Percentiles rank a stretch among this genome's conserved stretches.
Conservation (phyloP, 2,329 filamentous ascomycete species). For the Fusarium coffeatum region DNA sequence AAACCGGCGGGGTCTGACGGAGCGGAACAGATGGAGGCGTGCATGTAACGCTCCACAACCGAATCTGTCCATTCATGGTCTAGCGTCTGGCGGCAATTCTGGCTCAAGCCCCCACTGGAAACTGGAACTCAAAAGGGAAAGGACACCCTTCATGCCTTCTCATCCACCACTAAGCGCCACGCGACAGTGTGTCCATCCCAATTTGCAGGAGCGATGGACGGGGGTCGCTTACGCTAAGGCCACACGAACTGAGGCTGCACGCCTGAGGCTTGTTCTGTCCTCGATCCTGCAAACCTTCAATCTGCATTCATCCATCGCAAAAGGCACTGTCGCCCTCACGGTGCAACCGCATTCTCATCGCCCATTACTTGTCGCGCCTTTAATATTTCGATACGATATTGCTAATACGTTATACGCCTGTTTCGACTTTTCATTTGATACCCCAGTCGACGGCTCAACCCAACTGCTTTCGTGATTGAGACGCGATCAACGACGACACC, state of each 20-base stretch:
- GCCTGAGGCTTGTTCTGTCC: slow-evolving; percentile 23
- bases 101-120: slow-evolving; percentile 6
- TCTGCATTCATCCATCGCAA: slow-evolving; percentile 32
- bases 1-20: slow-evolving; percentile 19
- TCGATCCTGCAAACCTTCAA: slow-evolving; percentile 36
- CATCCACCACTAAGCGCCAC: slow-evolving; percentile 34
- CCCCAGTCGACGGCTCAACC: slow-evolving; percentile 5
- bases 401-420: slow-evolving; percentile 12
- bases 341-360: slow-evolving; percentile 21
- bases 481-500: slow-evolving; percentile 24
- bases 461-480: slow-evolving; percentile 15
- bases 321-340: slow-evolving; percentile 30
- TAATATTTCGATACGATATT: slow-evolving; percentile 2
- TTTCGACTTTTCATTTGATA: slow-evolving; percentile 16
- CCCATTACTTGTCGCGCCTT: slow-evolving; percentile 1
- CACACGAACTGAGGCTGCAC: slow-evolving; percentile 13
- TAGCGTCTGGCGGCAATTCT: slow-evolving; percentile 39
- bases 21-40: slow-evolving; percentile 30
- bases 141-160: slow-evolving; percentile 4
- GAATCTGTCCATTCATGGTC: slow-evolving; percentile 21
- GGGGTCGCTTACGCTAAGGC: slow-evolving; percentile 26
- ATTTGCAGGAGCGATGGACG: slow-evolving; percentile 30
- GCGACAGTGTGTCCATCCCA: slow-evolving; percentile 38
- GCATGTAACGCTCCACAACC: slow-evolving; percentile 26
- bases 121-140: slow-evolving; percentile 6